Conservation (phyloP, 352 stramenopile species). For the Blastocystis hominis region DNA sequence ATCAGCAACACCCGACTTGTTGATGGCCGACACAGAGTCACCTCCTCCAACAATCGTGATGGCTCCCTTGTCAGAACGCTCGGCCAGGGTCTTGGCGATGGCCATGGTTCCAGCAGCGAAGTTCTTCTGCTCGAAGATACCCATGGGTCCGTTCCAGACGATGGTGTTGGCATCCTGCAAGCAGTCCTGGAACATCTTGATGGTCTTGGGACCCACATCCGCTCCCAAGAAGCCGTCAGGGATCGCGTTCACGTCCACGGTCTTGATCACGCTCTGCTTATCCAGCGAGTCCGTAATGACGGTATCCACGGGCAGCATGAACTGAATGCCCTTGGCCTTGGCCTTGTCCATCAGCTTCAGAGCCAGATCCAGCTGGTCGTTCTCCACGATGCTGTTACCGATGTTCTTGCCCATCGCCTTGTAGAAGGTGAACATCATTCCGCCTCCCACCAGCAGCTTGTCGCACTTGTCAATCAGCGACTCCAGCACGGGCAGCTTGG, state of each 20-base stretch:
- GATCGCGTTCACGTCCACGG: constrained; percentile 81
- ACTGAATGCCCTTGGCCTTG: constrained; percentile 87
- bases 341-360: constrained; percentile 88
- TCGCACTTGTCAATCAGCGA: constrained; percentile 97
- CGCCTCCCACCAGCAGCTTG: constrained; percentile 92
- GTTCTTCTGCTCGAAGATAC: constrained; percentile 97
- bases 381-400: constrained; percentile 82
- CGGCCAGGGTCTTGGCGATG: constrained; percentile 72
- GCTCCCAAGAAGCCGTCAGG: constrained; percentile 90
- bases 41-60: constrained; percentile 96
- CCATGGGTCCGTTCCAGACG: constrained; percentile 99
- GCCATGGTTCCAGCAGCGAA: constrained; percentile 72
- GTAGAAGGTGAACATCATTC: constrained; percentile 99
- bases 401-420: constrained; percentile 92
- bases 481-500: constrained; percentile 99
- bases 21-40: constrained; percentile 81
- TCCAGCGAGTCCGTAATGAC: constrained; percentile 88
- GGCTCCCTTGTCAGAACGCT: constrained; percentile 80
- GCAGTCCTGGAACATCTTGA: constrained; percentile 71
- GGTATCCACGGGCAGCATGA: constrained; percentile 91
- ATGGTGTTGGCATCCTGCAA: constrained; percentile 81
- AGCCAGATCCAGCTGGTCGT: constrained; percentile 75
- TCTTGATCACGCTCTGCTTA: constrained; percentile 74
- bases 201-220: constrained; percentile 88
- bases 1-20: constrained; percentile 70